These are phyloP conservation scores for Marchantia paleacea DNA, from an alignment of 225 moss, liverwort and hornwort species.

Conservation along the genomic window DNA sequence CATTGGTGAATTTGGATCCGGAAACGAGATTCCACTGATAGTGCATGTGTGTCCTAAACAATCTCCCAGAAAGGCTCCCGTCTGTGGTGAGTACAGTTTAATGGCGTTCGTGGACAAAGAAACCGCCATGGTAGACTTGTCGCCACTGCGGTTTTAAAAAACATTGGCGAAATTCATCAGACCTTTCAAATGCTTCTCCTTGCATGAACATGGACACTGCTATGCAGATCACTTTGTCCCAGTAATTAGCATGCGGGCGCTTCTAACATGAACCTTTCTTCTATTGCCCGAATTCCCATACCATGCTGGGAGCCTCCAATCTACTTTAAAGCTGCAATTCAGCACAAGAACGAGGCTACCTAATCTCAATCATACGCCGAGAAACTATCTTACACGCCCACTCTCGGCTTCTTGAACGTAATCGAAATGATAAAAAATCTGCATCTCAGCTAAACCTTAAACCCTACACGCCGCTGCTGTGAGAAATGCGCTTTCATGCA, in stretches of 20 bases:
- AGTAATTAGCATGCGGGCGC: neutral
- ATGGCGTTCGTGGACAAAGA: conserved; percentile 91
- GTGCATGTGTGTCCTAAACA: conserved; percentile 75
- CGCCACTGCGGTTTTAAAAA: conserved; percentile 42
- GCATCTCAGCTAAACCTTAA: neutral
- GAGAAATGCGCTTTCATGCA: neutral
- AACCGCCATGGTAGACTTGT: conserved; percentile 81
- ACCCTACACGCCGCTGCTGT: conserved; percentile 8
- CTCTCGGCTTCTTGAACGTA: too few species aligned
- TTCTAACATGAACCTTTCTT: neutral
- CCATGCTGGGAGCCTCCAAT: too few species aligned
- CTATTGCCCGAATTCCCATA: too few species aligned
- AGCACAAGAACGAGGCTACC: too few species aligned
- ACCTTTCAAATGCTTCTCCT: neutral
- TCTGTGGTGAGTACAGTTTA: conserved; percentile 71
- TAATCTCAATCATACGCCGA: too few species aligned
- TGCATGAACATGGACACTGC: too few species aligned
- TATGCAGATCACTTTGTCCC: neutral
- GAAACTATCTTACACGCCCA: too few species aligned
- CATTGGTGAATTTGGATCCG: conserved; percentile 63
- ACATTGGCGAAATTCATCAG: neutral
- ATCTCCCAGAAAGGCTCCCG: conserved; percentile 72
- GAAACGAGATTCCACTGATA: conserved; percentile 67
- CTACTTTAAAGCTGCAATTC: too few species aligned
- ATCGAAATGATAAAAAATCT: neutral